phyloP scores from a whole-genome alignment of 768 basidiomycete genomes.

The Mycena indigotica region DNA sequence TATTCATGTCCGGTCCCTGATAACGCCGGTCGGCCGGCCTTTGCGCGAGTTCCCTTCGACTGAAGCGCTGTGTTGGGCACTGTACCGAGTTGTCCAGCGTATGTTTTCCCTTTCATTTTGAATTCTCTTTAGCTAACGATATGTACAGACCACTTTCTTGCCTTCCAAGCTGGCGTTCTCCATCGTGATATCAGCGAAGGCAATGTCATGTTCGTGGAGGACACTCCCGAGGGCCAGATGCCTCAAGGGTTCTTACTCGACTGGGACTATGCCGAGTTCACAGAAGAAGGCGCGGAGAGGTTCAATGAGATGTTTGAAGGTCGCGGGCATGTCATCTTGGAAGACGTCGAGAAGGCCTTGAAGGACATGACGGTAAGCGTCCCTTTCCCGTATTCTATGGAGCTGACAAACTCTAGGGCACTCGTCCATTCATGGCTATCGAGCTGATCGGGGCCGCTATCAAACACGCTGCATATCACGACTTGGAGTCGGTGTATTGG shows the following conservation, averaged over 20 bases:
- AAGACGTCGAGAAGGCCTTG: neutral
- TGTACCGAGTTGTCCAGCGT: constrained; percentile 1
- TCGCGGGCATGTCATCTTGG: neutral
- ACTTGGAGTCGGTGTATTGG: neutral
- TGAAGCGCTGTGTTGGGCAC: neutral
- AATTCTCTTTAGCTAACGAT: neutral
- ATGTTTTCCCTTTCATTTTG: neutral
- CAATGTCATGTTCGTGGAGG: neutral
- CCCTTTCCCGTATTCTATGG: neutral
- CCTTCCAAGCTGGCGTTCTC: neutral
- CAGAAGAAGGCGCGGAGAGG: neutral
- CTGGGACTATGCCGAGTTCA: constrained; percentile 1
- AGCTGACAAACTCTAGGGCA: neutral
- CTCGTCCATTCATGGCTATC: neutral
- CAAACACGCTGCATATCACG: neutral
- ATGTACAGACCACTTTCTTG: neutral
- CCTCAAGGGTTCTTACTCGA: neutral
- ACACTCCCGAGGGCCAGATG: neutral
- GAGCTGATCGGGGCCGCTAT: neutral
- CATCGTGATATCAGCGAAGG: too few relatives aligned
- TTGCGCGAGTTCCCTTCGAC: constrained; percentile 3
- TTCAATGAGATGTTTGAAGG: neutral
- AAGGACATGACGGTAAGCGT: neutral
- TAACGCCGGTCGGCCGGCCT: constrained; percentile 10
- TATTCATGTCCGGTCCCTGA: constrained; percentile 2